Percentiles rank a stretch among this genome's conserved stretches.
phyloP scores from a whole-genome alignment of 2,329 filamentous ascomycete species.

The Ilyonectria destructans region DNA sequence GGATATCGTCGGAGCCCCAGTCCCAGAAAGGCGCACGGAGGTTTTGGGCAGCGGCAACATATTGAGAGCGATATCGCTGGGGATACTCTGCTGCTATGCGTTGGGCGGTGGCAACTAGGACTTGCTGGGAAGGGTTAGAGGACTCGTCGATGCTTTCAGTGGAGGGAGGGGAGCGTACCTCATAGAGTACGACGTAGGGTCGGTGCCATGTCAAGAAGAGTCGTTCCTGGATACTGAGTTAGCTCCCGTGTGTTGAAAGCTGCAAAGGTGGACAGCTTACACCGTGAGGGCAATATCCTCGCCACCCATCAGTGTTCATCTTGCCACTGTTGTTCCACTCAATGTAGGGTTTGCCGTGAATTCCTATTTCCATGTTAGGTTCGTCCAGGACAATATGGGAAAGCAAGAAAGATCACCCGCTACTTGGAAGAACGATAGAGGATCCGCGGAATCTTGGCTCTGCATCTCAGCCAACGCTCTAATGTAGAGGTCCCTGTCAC shows the following conservation, averaged over 20 bases:
- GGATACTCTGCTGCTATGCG: conserved; percentile 64
- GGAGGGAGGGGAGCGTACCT: conserved; percentile 56
- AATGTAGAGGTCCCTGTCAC: conserved; percentile 65
- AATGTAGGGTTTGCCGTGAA: conserved; percentile 61
- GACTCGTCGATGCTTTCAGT: not conserved
- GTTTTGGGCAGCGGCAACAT: conserved; percentile 62
- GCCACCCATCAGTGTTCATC: conserved; percentile 50
- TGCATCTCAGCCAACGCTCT: conserved; percentile 63
- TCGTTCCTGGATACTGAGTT: conserved; percentile 58
- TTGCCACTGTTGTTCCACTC: conserved; percentile 61
- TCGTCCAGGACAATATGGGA: not conserved
- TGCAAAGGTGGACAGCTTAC: conserved; percentile 49
- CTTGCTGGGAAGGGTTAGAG: conserved; percentile 61
- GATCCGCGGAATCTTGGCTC: conserved; percentile 57
- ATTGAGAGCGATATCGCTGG: conserved; percentile 52
- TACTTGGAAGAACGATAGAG: conserved; percentile 67
- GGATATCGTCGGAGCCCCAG: conserved; percentile 65
- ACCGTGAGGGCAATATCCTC: conserved; percentile 65
- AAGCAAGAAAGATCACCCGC: conserved; percentile 56
- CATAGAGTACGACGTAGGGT: conserved; percentile 68
- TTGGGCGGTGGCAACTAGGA: conserved; percentile 63
- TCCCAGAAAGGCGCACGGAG: conserved; percentile 71
- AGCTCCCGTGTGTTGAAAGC: conserved; percentile 10
- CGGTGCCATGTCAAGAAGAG: conserved; percentile 71
- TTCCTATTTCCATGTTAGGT: conserved; percentile 48